Evolutionary conservation across 352 stramenopile genomes (phyloP).

Genomic region (Phytophthora colocasiae): DNA sequence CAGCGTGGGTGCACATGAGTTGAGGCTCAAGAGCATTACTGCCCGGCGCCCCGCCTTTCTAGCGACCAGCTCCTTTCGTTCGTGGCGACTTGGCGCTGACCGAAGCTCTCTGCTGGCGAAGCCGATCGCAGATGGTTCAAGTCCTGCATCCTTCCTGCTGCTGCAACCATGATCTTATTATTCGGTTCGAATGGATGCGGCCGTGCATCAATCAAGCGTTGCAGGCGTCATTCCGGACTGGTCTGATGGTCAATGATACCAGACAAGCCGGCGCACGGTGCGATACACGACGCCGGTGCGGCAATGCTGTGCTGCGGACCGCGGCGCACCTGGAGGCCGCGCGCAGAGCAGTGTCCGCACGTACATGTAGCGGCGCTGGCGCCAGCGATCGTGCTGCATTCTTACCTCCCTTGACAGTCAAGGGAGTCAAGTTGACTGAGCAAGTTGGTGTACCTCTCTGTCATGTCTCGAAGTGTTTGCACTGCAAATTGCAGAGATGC

Average conservation of each 20-base stretch:
- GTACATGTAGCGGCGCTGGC: slow-evolving; percentile 19
- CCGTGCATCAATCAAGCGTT: slow-evolving; percentile 17
- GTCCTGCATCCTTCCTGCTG: neutral
- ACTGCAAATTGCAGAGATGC: slow-evolving; percentile 38
- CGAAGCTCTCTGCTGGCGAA: slow-evolving; percentile 25
- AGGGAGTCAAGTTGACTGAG: too few relatives aligned
- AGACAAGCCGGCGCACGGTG: slow-evolving; percentile 14
- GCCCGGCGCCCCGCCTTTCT: slow-evolving; percentile 17
- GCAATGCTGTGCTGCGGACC: slow-evolving; percentile 25
- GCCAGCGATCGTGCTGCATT: slow-evolving; percentile 29
- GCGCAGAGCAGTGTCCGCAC: slow-evolving; percentile 18
- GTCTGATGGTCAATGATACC: slow-evolving; percentile 8
- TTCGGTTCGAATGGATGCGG: neutral
- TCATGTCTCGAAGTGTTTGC: slow-evolving; percentile 37
- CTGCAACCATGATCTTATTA: slow-evolving; percentile 23
- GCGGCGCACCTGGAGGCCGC: slow-evolving; percentile 10
- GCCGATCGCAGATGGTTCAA: slow-evolving; percentile 17
- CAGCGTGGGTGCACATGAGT: slow-evolving; percentile 29
- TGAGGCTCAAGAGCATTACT: slow-evolving; percentile 42
- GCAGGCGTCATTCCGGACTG: slow-evolving; percentile 15
- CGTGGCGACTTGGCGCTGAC: slow-evolving; percentile 22
- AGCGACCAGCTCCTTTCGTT: slow-evolving; percentile 29
- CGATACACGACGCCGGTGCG: slow-evolving; percentile 22
- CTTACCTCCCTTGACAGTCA: neutral
- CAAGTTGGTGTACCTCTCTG: slow-evolving; percentile 6